Base-by-base conservation (phyloP, 192 early-diverging fungal genomes). In the Gamsiella multidivaricata region DNA sequence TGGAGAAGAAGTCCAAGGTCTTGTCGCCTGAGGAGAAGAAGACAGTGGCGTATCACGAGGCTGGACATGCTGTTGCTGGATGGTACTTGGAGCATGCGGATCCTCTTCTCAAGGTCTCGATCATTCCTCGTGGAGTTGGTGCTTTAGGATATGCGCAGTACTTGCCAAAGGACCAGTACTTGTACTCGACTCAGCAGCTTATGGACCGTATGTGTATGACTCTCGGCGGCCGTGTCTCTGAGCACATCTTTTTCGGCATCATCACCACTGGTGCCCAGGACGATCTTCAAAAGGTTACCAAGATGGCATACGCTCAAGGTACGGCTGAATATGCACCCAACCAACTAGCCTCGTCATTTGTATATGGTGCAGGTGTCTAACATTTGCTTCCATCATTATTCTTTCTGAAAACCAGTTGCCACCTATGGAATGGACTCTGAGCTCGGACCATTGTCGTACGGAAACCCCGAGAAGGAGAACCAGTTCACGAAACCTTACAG, bases 131-230 rank as follows among this genome's bases (percentile, higher is more conserved):
- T 64, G 97, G 98, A 25, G 83, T 89, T 11, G 96, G 90, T 17
- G 98, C 98, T 18, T 90, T 99, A 10, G 98, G 98, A n/a, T 99
- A 99, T 86, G 98, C 98, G 46, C 98, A 99, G 85, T 99, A 98
- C 80, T 79, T 99, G 79, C 98, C 98, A 70, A 95, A 97, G 81
- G 98, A 99, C 76, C 91, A 97, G 83, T 96, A 96, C 71, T 66
- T 99, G 70, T 95, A 98, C 79, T 97, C 96, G 25, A 95, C 91
- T 3, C 88, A 88, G 32, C 95, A 97, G 79, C 88, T 99, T 52
- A 80, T 93, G 65, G 98, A 99, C 82, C 88, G 92, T 66, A 94
- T 94, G 91, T 94, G 92, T 69, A 95, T 95, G 94, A 91, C 93
- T 31, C 84, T 95, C 25, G 94, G 92, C 33, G 94, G 94, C 1